These are phyloP conservation scores for Gautieria morchelliformis DNA, from an alignment of 768 basidiomycete species.

Conservation along the genomic window DNA sequence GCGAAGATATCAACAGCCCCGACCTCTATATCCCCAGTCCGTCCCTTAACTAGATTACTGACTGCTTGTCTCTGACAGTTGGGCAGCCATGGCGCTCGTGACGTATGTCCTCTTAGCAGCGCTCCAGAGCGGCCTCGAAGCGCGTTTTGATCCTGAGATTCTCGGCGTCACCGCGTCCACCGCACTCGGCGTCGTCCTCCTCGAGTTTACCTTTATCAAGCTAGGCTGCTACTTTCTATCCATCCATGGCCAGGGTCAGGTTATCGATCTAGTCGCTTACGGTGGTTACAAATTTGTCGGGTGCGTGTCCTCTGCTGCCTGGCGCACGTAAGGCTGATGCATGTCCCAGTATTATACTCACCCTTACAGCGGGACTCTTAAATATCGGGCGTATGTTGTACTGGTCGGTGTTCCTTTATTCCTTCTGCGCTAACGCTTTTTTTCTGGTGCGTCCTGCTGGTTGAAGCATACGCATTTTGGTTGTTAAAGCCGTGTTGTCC, in stretches of 20 bases:
- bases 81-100: conserved; percentile 84
- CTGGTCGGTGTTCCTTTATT: conserved; percentile 68
- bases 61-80: background rate
- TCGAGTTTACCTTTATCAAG: conserved; percentile 86
- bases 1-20: conserved; percentile 92
- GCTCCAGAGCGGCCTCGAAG: conserved; percentile 71
- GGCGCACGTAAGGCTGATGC: background rate
- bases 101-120: conserved; percentile 91
- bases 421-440: conserved; percentile 83
- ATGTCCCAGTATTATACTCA: conserved; percentile 62
- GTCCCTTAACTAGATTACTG: conserved; percentile 11
- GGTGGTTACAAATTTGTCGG: conserved; percentile 98
- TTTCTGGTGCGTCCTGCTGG: conserved; percentile 59
- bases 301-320: conserved; percentile 32
- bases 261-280: conserved; percentile 82
- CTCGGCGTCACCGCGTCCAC: conserved; percentile 81
- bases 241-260: conserved; percentile 60
- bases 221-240: conserved; percentile 90
- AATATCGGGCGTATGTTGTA: conserved; percentile 54
- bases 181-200: conserved; percentile 71
- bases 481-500: background rate
- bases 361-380: conserved; percentile 64
- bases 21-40: conserved; percentile 93
- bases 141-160: conserved; percentile 80
- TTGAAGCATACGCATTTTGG: background rate